These are phyloP conservation scores for Raffaelea albimanens DNA, from an alignment of 2,329 filamentous ascomycete species.

Conservation along the genomic window DNA sequence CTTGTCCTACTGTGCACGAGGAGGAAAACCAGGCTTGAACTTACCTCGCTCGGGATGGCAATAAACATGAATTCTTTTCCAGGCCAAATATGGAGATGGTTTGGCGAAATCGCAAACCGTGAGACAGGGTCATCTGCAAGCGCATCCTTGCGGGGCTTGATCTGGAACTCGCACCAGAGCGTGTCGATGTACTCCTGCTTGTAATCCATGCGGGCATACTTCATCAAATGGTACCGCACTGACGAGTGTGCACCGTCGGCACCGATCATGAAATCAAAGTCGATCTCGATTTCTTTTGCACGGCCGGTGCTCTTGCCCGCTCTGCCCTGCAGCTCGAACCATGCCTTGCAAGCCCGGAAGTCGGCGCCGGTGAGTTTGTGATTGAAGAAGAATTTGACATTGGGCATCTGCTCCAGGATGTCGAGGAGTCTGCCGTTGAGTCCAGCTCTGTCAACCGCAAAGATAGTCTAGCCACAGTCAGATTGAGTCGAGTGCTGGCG, in stretches of 20 bases:
- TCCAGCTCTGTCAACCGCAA: conserved; percentile 73
- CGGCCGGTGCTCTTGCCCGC: conserved; percentile 29
- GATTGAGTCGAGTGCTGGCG: background rate
- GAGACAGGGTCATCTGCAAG: conserved; percentile 22
- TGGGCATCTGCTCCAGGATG: conserved; percentile 71
- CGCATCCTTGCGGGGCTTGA: conserved; percentile 41
- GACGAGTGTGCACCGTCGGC: conserved; percentile 93
- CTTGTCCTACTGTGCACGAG: too few relatives aligned
- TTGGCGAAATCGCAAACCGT: conserved; percentile 72
- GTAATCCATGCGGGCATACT: conserved; percentile 83
- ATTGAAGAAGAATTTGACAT: conserved; percentile 86
- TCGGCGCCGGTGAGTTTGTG: conserved; percentile 90
- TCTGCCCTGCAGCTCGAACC: conserved; percentile 60
- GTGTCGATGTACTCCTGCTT: conserved; percentile 93
- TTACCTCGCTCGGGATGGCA: conserved; percentile 67
- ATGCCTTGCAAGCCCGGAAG: conserved; percentile 68
- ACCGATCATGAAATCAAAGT: conserved; percentile 89
- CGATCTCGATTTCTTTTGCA: conserved; percentile 65
- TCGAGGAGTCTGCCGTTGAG: conserved; percentile 81
- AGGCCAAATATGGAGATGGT: conserved; percentile 97
- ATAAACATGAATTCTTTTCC: conserved; percentile 96
- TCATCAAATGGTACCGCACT: conserved; percentile 90
- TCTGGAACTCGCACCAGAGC: conserved; percentile 92
- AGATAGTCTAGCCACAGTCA: conserved; percentile 53
- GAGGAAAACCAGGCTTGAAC: conserved; percentile 13